phyloP scores from a whole-genome alignment of 192 early-diverging fungal species.

The Borealophlyctis nickersoniae region DNA sequence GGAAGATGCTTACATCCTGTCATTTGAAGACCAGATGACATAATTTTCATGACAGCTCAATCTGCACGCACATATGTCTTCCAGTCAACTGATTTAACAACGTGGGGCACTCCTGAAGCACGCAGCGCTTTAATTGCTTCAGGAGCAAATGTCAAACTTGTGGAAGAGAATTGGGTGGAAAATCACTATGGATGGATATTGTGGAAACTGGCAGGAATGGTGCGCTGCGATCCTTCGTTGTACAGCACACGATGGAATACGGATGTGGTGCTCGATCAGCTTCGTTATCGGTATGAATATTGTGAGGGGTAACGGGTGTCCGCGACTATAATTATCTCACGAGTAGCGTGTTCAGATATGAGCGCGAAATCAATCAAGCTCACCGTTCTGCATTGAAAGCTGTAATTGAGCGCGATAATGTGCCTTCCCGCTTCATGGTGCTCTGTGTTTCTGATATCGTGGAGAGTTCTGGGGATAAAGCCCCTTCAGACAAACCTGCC shows the following conservation, averaged over 20 bases:
- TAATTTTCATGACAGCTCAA: constrained; percentile 4
- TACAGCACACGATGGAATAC: constrained; percentile 39
- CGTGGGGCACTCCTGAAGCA: constrained; percentile 54
- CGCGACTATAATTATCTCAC: background rate
- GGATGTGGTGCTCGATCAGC: constrained; percentile 45
- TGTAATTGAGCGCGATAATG: constrained; percentile 65
- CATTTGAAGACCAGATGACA: background rate
- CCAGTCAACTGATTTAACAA: too few species aligned
- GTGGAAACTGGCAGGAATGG: constrained; percentile 68
- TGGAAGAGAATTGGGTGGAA: constrained; percentile 46
- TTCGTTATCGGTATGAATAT: constrained; percentile 39
- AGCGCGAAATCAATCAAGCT: constrained; percentile 62
- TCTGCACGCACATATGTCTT: constrained; percentile 2
- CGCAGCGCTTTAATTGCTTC: constrained; percentile 30
- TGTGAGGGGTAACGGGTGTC: too few species aligned
- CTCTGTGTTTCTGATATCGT: constrained; percentile 56
- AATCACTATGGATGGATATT: constrained; percentile 71
- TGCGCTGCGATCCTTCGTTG: constrained; percentile 50
- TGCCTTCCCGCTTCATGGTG: constrained; percentile 54
- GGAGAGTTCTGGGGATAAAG: constrained; percentile 26
- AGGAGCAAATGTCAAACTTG: constrained; percentile 38
- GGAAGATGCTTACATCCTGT: too few species aligned
- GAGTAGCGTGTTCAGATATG: constrained; percentile 49
- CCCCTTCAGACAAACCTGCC: too few species aligned
- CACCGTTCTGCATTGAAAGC: constrained; percentile 59